Percentiles rank a stretch among this genome's conserved stretches.
phyloP scores from a whole-genome alignment of 192 early-diverging fungal species.

The Physocladia obscura region DNA sequence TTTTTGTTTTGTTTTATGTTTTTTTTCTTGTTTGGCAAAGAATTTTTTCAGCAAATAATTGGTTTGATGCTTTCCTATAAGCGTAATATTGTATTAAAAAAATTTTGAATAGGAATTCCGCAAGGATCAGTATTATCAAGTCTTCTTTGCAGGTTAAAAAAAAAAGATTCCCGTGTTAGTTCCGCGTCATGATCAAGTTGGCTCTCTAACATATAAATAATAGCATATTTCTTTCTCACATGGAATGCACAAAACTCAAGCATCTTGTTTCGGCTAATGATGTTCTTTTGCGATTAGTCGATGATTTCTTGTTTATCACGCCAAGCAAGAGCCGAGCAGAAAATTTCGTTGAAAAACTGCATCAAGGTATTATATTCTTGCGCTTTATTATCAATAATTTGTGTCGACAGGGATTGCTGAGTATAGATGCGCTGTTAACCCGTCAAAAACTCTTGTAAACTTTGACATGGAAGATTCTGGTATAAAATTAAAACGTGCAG shows the following conservation, averaged over 20 bases:
- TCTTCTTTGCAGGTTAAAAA: conserved; percentile 74
- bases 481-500: conserved; percentile 15
- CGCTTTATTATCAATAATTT: background rate
- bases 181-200: background rate
- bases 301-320: conserved; percentile 84
- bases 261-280: conserved; percentile 37
- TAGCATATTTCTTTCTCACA: conserved; percentile 75
- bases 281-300: conserved; percentile 72
- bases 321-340: conserved; percentile 46
- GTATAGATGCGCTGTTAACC: conserved; percentile 77
- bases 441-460: conserved; percentile 75
- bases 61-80: background rate
- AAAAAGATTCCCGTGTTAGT: background rate
- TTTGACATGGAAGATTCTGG: conserved; percentile 58
- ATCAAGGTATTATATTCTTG: conserved; percentile 42
- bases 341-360: conserved; percentile 60
- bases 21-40: conserved; percentile 44
- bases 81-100: background rate
- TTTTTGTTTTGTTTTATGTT: background rate
- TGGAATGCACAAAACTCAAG: conserved; percentile 61
- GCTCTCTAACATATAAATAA: background rate
- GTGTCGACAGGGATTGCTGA: conserved; percentile 50
- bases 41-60: conserved; percentile 64
- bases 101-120: conserved; percentile 69
- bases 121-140: conserved; percentile 88